Percentiles rank a stretch among this genome's conserved stretches.
Conservation (phyloP, 768 basidiomycete species). For the Tricholoma furcatifolium region DNA sequence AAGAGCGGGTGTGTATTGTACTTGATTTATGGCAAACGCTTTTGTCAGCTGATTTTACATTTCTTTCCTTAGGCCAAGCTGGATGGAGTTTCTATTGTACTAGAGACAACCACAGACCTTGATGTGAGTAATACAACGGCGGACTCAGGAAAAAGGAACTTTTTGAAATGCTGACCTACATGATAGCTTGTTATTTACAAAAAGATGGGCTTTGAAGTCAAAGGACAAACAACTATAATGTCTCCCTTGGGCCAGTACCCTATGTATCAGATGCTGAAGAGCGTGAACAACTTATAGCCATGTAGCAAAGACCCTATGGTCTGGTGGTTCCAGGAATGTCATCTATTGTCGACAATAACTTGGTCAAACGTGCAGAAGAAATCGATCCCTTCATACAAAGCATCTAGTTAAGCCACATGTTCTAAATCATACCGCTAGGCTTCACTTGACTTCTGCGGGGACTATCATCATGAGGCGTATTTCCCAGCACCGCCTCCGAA, state of each 20-base stretch:
- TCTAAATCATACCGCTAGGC: too few relatives aligned
- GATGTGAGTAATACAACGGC: slow-evolving; percentile 21
- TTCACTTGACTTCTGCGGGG: too few relatives aligned
- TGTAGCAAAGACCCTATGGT: too few relatives aligned
- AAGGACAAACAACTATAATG: slow-evolving; percentile 5
- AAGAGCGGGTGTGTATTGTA: slow-evolving; percentile 18
- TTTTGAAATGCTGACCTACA: too few relatives aligned
- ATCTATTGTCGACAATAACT: too few relatives aligned
- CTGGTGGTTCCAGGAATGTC: too few relatives aligned
- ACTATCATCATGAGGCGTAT: slow-evolving; percentile 6
- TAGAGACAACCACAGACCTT: slow-evolving; percentile 27
- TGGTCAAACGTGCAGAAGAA: too few relatives aligned
- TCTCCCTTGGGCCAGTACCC: slow-evolving; percentile 9
- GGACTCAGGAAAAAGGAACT: background rate
- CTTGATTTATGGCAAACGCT: background rate
- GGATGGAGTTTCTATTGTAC: slow-evolving; percentile 15
- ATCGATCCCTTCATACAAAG: too few relatives aligned
- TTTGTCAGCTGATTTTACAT: too few relatives aligned
- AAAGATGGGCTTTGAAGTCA: slow-evolving; percentile 19
- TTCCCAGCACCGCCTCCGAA: slow-evolving; percentile 32
- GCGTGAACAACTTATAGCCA: too few relatives aligned
- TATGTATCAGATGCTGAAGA: slow-evolving; percentile 21
- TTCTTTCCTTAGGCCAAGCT: slow-evolving; percentile 15
- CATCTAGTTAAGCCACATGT: too few relatives aligned
- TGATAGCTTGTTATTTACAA: slow-evolving; percentile 13